Evolutionary conservation across 352 stramenopile species (phyloP).

Genomic region (Phytopythium delawarense): DNA sequence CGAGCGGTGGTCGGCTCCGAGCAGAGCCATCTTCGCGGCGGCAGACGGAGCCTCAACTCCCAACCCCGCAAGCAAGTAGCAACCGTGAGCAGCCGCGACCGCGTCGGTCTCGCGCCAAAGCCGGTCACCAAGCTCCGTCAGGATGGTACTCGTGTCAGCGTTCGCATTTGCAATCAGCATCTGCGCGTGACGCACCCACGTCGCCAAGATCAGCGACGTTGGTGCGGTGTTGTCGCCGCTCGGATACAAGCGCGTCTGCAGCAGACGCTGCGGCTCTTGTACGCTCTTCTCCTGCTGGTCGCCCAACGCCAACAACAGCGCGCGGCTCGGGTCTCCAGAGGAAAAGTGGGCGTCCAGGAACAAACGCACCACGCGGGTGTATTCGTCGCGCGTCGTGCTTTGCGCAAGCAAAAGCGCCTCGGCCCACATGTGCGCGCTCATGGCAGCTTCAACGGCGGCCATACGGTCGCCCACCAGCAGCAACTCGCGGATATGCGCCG

Average conservation of each 20-base stretch:
- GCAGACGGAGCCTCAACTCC: constrained; percentile 73
- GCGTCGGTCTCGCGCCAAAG: constrained; percentile 65
- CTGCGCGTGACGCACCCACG: constrained; percentile 77
- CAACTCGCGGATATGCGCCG: constrained; percentile 58
- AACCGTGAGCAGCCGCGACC: constrained; percentile 73
- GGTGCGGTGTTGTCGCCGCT: constrained; percentile 22
- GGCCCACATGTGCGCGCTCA: constrained; percentile 79
- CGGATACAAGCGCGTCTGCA: constrained; percentile 22
- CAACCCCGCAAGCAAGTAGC: constrained; percentile 73
- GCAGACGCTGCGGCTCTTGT: constrained; percentile 72
- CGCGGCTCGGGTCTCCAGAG: constrained; percentile 66
- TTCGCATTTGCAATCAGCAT: constrained; percentile 80
- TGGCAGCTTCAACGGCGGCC: constrained; percentile 69
- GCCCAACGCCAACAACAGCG: constrained; percentile 76
- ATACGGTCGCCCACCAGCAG: constrained; percentile 76
- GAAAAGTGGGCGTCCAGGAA: constrained; percentile 82
- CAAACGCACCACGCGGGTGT: constrained; percentile 70
- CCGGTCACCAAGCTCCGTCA: constrained; percentile 78
- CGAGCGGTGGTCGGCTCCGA: constrained; percentile 71
- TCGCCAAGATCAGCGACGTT: constrained; percentile 55
- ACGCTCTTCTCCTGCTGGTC: constrained; percentile 85
- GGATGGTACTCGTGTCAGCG: constrained; percentile 77
- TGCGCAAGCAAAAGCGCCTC: constrained; percentile 86
- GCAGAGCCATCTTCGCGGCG: constrained; percentile 72
- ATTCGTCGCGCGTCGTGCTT: constrained; percentile 83